A percentile compares a stretch with the other conserved stretches of the same genome.
Evolutionary conservation across 306 rosid species (phyloP).

Genomic region (Astragalus membranaceus): DNA sequence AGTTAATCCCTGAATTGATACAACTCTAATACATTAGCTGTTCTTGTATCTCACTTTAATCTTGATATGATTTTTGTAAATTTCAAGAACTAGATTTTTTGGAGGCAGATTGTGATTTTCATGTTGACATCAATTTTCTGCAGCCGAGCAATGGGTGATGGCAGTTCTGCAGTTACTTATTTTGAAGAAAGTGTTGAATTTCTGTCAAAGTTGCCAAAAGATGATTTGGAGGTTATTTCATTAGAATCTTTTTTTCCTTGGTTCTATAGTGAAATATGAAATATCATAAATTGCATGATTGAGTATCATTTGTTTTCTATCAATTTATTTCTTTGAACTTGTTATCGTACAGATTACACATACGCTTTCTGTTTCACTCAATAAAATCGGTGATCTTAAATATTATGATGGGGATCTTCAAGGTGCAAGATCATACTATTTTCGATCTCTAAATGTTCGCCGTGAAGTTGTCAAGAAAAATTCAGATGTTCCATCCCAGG

Average conservation of each 20-base stretch:
- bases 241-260: conserved; percentile 10
- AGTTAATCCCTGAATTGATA: not conserved
- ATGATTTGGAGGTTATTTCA: conserved; percentile 65
- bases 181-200: conserved; percentile 87
- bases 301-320: not conserved
- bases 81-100: not conserved
- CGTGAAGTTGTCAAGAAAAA: conserved; percentile 58
- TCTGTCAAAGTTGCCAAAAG: conserved; percentile 74
- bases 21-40: not conserved
- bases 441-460: conserved; percentile 74
- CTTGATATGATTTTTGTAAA: not conserved
- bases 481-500: conserved; percentile 71
- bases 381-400: conserved; percentile 96
- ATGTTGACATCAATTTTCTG: conserved; percentile 19
- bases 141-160: conserved; percentile 90
- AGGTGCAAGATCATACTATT: conserved; percentile 76
- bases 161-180: conserved; percentile 62
- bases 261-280: not conserved
- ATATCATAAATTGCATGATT: not conserved
- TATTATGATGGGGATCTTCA: conserved; percentile 82
- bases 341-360: conserved; percentile 52
- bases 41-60: not conserved
- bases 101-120: not conserved
- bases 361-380: conserved; percentile 92
- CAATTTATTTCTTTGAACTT: not conserved